Evolutionary conservation across 1,284 basidiomycete genomes (phyloP), one percentile per base, ranked within the genome.

Genomic region (Cryptococcus maquisensis): DNA sequence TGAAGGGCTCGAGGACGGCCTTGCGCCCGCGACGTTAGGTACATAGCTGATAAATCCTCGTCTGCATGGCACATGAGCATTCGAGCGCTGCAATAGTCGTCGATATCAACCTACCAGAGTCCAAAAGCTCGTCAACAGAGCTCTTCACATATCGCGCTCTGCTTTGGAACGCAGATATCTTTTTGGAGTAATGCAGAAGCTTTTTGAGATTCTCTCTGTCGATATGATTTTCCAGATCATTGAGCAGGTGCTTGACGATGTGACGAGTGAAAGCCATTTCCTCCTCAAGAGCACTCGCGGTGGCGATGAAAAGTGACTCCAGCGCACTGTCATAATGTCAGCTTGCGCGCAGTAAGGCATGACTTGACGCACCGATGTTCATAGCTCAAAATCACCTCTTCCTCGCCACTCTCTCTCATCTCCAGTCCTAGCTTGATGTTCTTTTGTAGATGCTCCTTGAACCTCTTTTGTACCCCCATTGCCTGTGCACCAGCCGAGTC

Each of bases 11-110:
- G 81, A 12, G 78, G 75, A 1, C 78, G 64, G 12, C 81, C 81
- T 26, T 82, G 82, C 62, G 83, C 83, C 73, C 87, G 87, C 68
- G 90, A 88, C 0, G 84, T 88, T 47, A 96, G 82, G 75, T 95
- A 93, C 90, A 95, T 94, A 0, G 87, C 87, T 37, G 84, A 84
- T 67, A 98, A 77, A 73, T 98, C 95, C 71, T 96, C 92, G 66
- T 96, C 92, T 93, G 60, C 6, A 4, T 12, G 37, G 24, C 42
- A 18, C 41, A 43, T 32, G 7, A 18, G 12, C 9, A 18, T 8
- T 18, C 23, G 23, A 41, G 35, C 24, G 37, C 8, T 21, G 18
- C 13, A 38, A n/a, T 16, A 42, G 21, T 15, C 43, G 21, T 20
- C 9, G 26, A n/a, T 3, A 15, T 16, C 3, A 24, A 38, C 64